Evolutionary conservation across 176 grass and related monocot species (phyloP), one percentile per base, ranked within the genome.

Genomic region (Tillandsia fasciculata): DNA sequence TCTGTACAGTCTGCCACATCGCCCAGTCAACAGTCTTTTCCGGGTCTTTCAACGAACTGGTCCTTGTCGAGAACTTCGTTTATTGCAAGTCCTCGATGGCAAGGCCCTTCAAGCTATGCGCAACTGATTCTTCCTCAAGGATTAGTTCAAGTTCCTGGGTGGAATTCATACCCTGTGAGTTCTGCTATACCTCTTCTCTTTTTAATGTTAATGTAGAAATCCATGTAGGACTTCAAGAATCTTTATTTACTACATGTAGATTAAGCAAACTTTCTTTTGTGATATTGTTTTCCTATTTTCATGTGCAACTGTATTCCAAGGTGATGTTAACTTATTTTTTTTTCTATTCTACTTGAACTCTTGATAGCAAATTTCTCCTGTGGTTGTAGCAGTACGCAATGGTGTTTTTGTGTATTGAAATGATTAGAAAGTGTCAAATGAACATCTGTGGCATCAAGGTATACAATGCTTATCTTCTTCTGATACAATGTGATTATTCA

Each of bases 81-180:
- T 67, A 90, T 96, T 74, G 74, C 87, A 56, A 96, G 87, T 68
- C 91, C 91, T 65, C 82, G 87, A 70, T 96, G 91, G 91, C 84
- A 88, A 80, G 87, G 83, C 54, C 87, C 88, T 84, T 95, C 91
- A 81, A 90, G 78, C 66, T 95, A 90, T 66, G 78, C 87, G 12
- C 91, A 96, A 76, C 83, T 96, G 61, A 90, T 96, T 77, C 81
- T 96, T 79, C 91, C 91, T 74, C 91, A 86, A 23, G 91, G 91
- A 13, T 72, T 96, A 65, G 81, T 96, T 74, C 91, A 90, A 78
- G 85, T 91, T 75, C 85, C 85, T 73, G 82, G 80, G 53, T 96
- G 91, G 91, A 88, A 74, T 81, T 75, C 88, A 52, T 96, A 96
- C 63, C 67, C 85, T 74, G 91, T 96, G 91, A 83, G 85, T 82